Percentiles rank a stretch among this genome's conserved stretches.
phyloP scores from a whole-genome alignment of 768 basidiomycete genomes.

The Suillus subaureus region DNA sequence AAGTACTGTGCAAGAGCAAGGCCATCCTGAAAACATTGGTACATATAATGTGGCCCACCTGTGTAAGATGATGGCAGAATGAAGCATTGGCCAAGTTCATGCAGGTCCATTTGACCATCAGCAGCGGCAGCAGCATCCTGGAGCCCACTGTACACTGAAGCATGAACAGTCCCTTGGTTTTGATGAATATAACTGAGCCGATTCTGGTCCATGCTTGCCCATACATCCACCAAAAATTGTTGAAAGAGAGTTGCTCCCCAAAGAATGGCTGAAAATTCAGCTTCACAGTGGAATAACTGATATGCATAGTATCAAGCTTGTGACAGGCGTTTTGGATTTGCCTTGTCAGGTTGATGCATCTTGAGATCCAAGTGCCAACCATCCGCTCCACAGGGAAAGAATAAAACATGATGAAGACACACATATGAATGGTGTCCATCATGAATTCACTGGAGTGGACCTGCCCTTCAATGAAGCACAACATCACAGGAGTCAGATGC shows the following conservation, averaged over 20 bases:
- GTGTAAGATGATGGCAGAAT: background rate
- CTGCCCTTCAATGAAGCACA: conserved; percentile 4
- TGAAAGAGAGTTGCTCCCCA: background rate
- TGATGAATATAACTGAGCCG: background rate
- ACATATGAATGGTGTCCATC: conserved; percentile 37
- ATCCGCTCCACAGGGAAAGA: conserved; percentile 41
- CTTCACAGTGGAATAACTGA: background rate
- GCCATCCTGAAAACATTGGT: background rate
- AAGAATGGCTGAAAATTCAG: background rate
- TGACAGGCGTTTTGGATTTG: background rate
- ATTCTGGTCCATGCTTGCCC: background rate
- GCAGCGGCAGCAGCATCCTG: background rate
- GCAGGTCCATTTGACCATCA: background rate
- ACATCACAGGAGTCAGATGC: no score
- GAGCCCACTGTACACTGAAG: background rate
- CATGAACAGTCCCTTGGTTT: no score
- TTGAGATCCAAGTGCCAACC: conserved; percentile 35
- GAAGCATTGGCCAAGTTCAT: background rate
- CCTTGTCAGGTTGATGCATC: background rate
- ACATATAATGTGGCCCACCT: background rate
- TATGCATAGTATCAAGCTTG: background rate
- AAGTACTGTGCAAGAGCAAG: background rate
- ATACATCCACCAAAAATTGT: background rate
- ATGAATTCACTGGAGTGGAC: conserved; percentile 32
- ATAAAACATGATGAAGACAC: conserved; percentile 42